Evolutionary conservation across 306 rosid species (phyloP), one percentile per base, ranked within the genome.

Genomic region (Cyamopsis tetragonoloba): DNA sequence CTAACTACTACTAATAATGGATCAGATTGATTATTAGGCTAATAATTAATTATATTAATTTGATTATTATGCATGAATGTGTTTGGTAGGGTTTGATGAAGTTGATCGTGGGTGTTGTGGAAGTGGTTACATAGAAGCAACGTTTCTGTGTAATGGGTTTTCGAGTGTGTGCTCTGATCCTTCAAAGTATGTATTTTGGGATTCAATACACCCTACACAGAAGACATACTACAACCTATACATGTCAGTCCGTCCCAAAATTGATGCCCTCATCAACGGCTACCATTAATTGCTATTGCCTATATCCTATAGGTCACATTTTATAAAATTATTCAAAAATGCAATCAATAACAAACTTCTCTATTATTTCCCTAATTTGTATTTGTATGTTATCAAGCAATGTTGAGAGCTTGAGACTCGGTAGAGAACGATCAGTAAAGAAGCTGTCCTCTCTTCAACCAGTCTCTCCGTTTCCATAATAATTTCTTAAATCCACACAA

Each of bases 191-290:
- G 60, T 89, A 1, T 89, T 89, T 34, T 89, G 87, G 87, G 96
- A 89, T 57, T 85, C 96, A 19, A 79, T 89, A 32, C 96, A 89
- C 41, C 89, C 91, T 1, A 77, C 93, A 0, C 74, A 87, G 76
- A 76, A 47, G 70, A 58, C 81, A 12, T 87, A 87, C 39, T 24
- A 77, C 42, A 23, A 12, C 28, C 0, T 84, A 10, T 86, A 79
- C 44, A 3, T 51, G 31, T 38, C 38, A 2, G 23, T 44, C 0
- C 81, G 78, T 30, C 69, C 81, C 4, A 6, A 19, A n/a, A 0
- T 89, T 12, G 87, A 86, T 72, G 48, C 30, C 42, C 51, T 89
- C 2, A 14, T 72, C 73, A 82, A 64, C 22, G 46, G 1, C 46
- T 82, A 72, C 64, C 5, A 34, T 8, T 4, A n/a, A 5, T 3